Evolutionary conservation across 257 asterid species (phyloP).

Genomic region (Jasminum sambac): DNA sequence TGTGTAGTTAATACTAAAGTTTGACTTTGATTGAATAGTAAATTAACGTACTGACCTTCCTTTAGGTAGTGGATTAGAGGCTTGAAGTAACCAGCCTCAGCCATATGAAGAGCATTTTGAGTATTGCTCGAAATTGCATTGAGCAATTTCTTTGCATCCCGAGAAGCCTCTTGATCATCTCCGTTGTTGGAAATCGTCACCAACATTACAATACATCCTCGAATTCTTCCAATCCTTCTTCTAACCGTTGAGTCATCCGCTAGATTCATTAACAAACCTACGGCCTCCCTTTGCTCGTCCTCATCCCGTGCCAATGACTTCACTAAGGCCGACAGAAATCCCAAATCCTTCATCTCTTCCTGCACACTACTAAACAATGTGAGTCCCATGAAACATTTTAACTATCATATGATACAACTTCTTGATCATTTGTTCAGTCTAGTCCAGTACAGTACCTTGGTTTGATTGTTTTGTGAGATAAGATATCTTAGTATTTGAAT

Average conservation of each 20-base stretch:
- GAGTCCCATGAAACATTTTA: constrained; percentile 15
- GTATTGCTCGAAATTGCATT: constrained; percentile 63
- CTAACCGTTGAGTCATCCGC: constrained; percentile 46
- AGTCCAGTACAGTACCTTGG: constrained; percentile 51
- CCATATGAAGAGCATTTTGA: constrained; percentile 89
- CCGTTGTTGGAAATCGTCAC: constrained; percentile 65
- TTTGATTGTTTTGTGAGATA: constrained; percentile 29
- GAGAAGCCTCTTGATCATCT: constrained; percentile 56
- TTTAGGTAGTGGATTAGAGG: constrained; percentile 69
- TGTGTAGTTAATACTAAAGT: no score
- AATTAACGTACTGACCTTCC: constrained; percentile 44
- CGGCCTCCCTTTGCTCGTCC: constrained; percentile 78
- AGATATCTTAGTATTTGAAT: constrained; percentile 52
- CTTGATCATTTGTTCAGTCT: not conserved
- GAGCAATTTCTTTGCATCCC: constrained; percentile 55
- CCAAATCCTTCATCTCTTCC: constrained; percentile 72
- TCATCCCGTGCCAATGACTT: constrained; percentile 59
- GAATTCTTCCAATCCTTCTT: constrained; percentile 65
- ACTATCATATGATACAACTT: not conserved
- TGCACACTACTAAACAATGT: constrained; percentile 50
- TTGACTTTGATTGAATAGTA: not conserved
- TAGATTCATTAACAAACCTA: constrained; percentile 58
- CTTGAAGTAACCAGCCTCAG: constrained; percentile 91
- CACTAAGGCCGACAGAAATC: constrained; percentile 52
- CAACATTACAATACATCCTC: constrained; percentile 76